Conservation (phyloP, 2,329 filamentous ascomycete species). For the Ilyonectria mors-panacis region DNA sequence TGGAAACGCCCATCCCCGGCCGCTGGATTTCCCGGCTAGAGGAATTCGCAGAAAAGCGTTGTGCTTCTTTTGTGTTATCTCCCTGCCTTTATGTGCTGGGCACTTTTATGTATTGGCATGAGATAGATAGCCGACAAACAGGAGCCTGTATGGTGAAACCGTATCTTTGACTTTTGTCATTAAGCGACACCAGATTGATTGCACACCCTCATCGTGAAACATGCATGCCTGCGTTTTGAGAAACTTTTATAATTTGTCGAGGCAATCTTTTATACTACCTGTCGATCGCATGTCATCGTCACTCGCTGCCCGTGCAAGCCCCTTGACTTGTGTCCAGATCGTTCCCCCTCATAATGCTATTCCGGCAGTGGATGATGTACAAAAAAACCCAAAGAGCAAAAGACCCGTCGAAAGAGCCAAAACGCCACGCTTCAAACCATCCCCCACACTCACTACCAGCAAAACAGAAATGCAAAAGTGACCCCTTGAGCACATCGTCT, state of each 20-base stretch:
- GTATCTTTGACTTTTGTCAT: not conserved
- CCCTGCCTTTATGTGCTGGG: slow-evolving; percentile 38
- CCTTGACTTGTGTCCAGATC: not conserved
- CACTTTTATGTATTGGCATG: slow-evolving; percentile 35
- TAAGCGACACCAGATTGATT: not conserved
- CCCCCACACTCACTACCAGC: not conserved
- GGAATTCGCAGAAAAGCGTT: slow-evolving; percentile 27
- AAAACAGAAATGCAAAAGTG: slow-evolving; percentile 12
- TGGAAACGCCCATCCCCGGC: not conserved
- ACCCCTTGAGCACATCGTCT: slow-evolving; percentile 8
- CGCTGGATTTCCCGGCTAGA: slow-evolving; percentile 30
- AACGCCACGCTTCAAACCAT: slow-evolving; percentile 39
- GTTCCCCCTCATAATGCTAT: not conserved
- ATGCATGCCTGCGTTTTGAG: not conserved
- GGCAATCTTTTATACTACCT: slow-evolving; percentile 3
- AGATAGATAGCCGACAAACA: slow-evolving; percentile 25
- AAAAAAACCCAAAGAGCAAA: slow-evolving; percentile 4
- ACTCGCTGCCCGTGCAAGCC: not conserved
- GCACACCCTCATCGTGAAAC: slow-evolving; percentile 3
- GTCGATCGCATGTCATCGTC: not conserved
- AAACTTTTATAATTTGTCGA: not conserved
- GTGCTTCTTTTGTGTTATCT: slow-evolving; percentile 16
- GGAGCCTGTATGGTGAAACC: slow-evolving; percentile 9
- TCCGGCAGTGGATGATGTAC: slow-evolving; percentile 2
- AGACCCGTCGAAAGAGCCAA: slow-evolving; percentile 15